phyloP scores from a whole-genome alignment of 208 protist species.

The Leptomonas seymouri region DNA sequence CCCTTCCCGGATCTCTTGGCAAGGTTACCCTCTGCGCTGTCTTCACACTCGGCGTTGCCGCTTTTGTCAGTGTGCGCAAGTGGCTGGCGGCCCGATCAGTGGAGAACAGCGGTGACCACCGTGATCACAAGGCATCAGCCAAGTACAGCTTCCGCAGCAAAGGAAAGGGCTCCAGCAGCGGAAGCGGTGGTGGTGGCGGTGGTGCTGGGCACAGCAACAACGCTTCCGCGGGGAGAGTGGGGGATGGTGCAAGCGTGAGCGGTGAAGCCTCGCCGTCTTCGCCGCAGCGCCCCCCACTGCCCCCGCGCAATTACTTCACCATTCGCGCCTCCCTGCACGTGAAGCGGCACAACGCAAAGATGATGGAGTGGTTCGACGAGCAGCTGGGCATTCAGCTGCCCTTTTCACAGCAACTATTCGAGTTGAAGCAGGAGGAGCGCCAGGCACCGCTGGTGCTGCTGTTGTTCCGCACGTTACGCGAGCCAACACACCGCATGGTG shows the following conservation, averaged over 20 bases:
- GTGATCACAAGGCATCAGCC: neutral
- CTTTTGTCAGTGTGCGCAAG: constrained; percentile 24
- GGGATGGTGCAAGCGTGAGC: neutral
- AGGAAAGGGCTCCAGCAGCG: neutral
- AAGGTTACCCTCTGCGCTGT: constrained; percentile 33
- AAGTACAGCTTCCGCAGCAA: neutral
- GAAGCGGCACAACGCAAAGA: constrained; percentile 55
- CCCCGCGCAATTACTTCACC: constrained; percentile 57
- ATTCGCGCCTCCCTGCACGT: constrained; percentile 70
- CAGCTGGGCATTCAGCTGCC: constrained; percentile 65
- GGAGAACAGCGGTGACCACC: neutral
- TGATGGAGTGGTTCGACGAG: constrained; percentile 83
- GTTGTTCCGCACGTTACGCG: constrained; percentile 62
- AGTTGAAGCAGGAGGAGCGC: constrained; percentile 69
- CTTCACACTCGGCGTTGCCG: constrained; percentile 24
- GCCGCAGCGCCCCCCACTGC: constrained; percentile 29
- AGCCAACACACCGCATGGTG: constrained; percentile 62
- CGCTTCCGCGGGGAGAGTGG: neutral
- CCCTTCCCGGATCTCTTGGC: constrained; percentile 28
- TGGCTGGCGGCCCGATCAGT: constrained; percentile 24
- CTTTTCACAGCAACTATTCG: constrained; percentile 80
- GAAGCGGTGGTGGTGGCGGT: neutral
- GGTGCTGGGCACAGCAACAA: neutral
- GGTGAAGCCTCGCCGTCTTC: constrained; percentile 7
- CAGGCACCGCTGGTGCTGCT: constrained; percentile 84